Evolutionary conservation across 192 early-diverging fungal species (phyloP), one percentile per base, ranked within the genome.

Genomic region (Allomyces macrogynus): DNA sequence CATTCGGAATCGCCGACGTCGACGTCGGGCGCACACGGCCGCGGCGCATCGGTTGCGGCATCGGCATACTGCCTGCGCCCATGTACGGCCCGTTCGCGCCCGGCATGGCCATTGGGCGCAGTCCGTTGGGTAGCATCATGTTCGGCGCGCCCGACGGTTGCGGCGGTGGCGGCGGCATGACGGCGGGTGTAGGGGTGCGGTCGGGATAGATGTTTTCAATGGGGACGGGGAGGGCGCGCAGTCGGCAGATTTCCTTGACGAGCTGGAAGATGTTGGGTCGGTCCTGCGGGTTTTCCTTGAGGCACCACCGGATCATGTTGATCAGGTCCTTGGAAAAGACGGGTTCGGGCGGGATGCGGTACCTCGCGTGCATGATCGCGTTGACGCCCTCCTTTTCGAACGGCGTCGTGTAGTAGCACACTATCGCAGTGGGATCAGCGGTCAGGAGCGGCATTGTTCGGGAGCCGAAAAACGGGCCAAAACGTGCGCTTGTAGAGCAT

Each of bases 321-420:
- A 73, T 73, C 54, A 89, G 66, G 24, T 74, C 67, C 54, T 70
- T 68, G 0, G 85, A 84, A 65, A 87, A 90, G n/a, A 62, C 65
- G 10, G 95, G 95, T 1, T 76, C 69, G 8, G 66, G 74, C 1
- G 93, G 95, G 61, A 92, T 84, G 10, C 77, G 77, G 70, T 91
- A 95, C 40, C 85, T 80, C 18, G 81, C 88, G 67, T 93, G 95
- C 54, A 97, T 71, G 43, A 95, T 95, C 12, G 91, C 90, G 49
- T 92, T 70, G 49, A 85, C 85, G 14, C 90, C 89, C 54, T 80
- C 78, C 25, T 95, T 86, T 71, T 97, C 95, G 70, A 97, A 97
- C 1, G 95, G 95, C 8, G 95, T 97, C 8, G 83, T 85, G 74
- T 89, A 92, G 72, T 88, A 97, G 74, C 93, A 95, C 26, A 40